Percentiles rank a stretch among this genome's conserved stretches.
phyloP scores from a whole-genome alignment of 352 stramenopile genomes.

The Saprolegnia diclina region DNA sequence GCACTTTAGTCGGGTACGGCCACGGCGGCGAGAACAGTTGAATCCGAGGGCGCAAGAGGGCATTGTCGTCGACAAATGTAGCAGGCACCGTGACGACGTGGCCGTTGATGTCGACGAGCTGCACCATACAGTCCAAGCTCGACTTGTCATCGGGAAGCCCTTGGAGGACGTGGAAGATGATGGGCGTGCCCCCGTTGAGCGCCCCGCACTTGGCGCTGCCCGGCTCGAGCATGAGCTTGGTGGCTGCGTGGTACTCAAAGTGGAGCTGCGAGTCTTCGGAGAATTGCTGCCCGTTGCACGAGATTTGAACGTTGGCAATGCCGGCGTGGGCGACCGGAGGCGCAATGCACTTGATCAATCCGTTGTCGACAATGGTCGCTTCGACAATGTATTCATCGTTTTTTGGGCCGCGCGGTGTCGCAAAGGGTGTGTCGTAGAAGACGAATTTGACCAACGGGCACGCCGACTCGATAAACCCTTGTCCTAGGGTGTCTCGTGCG shows the following conservation, averaged over 20 bases:
- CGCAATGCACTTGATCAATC: slow-evolving; percentile 8
- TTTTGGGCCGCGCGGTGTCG: not conserved
- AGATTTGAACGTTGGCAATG: slow-evolving; percentile 13
- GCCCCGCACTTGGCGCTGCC: slow-evolving; percentile 10
- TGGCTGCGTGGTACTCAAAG: slow-evolving; percentile 17
- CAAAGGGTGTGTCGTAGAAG: not conserved
- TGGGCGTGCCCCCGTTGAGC: slow-evolving; percentile 13
- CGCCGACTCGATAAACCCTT: slow-evolving; percentile 13
- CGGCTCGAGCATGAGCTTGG: not conserved
- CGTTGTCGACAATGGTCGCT: not conserved
- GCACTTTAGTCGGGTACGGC: slow-evolving; percentile 6
- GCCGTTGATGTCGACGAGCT: slow-evolving; percentile 15
- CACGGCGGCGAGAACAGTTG: slow-evolving; percentile 4
- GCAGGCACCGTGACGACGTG: not conserved
- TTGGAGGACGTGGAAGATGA: slow-evolving; percentile 8
- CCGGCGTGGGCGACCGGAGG: slow-evolving; percentile 3
- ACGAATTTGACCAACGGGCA: slow-evolving; percentile 19
- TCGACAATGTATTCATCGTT: slow-evolving; percentile 18
- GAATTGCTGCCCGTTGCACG: slow-evolving; percentile 25
- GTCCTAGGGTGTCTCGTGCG: too few relatives aligned
- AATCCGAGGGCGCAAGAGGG: not conserved
- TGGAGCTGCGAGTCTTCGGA: slow-evolving; percentile 1
- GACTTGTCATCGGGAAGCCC: not conserved
- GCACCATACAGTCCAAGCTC: not conserved
- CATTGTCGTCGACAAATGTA: not conserved